A percentile compares a stretch with the other conserved stretches of the same genome.
Evolutionary conservation across 225 moss, liverwort and hornwort species (phyloP).

Genomic region (Bryum argenteum): DNA sequence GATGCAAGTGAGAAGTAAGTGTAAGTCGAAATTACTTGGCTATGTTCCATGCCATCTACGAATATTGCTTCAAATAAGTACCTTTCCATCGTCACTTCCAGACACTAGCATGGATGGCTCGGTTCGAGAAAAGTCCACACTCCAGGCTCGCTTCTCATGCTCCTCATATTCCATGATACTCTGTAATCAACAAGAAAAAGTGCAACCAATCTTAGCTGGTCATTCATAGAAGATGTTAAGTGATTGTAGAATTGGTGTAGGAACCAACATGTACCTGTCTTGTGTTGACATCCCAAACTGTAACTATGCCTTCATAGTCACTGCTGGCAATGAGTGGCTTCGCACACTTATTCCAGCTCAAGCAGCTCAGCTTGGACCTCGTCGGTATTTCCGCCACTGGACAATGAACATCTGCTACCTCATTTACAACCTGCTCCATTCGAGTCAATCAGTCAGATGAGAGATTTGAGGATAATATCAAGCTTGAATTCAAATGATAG

Average conservation of each 20-base stretch:
- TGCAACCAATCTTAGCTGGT: too few relatives aligned
- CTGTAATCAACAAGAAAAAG: conserved; percentile 22
- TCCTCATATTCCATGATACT: conserved; percentile 84
- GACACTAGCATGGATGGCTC: conserved; percentile 80
- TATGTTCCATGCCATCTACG: too few relatives aligned
- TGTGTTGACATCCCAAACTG: conserved; percentile 81
- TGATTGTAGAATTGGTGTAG: not conserved
- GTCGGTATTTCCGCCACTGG: conserved; percentile 79
- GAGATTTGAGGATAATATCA: too few relatives aligned
- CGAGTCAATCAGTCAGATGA: conserved; percentile 15
- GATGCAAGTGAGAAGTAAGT: too few relatives aligned
- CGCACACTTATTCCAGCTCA: conserved; percentile 88
- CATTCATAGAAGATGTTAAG: too few relatives aligned
- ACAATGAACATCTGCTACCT: conserved; percentile 72
- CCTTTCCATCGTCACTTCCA: conserved; percentile 91
- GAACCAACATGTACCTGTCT: conserved; percentile 51
- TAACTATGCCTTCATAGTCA: conserved; percentile 86
- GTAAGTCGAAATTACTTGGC: too few relatives aligned
- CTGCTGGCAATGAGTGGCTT: conserved; percentile 82
- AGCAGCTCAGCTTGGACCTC: conserved; percentile 77
- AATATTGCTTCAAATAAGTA: too few relatives aligned
- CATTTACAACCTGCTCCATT: conserved; percentile 68
- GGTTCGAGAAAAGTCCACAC: conserved; percentile 77
- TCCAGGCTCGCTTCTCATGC: conserved; percentile 91
- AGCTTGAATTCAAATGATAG: too few relatives aligned